Conservation (phyloP, 2,329 filamentous ascomycete genomes). For the Volutella citrinella region DNA sequence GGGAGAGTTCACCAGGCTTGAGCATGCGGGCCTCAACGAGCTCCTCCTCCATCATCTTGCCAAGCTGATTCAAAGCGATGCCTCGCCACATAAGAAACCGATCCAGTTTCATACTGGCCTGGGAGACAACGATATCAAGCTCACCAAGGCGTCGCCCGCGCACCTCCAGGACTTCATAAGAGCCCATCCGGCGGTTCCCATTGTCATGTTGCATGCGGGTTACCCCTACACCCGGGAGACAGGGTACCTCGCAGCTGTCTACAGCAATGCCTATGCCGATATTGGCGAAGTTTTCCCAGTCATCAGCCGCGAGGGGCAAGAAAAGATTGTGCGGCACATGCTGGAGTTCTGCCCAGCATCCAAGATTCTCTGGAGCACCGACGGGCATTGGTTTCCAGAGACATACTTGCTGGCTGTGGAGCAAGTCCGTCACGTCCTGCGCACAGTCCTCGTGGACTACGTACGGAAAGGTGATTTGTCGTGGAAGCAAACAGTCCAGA, state of each 20-base stretch:
- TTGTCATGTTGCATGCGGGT: slow-evolving; percentile 75
- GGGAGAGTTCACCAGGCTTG: slow-evolving; percentile 48
- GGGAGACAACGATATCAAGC: slow-evolving; percentile 73
- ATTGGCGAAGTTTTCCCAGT: slow-evolving; percentile 81
- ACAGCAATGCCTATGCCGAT: slow-evolving; percentile 78
- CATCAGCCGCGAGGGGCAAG: slow-evolving; percentile 73
- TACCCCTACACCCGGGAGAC: slow-evolving; percentile 80
- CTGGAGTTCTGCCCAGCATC: slow-evolving; percentile 72
- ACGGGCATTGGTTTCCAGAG: slow-evolving; percentile 77
- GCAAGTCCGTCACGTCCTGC: slow-evolving; percentile 69
- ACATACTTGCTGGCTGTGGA: slow-evolving; percentile 70
- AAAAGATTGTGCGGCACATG: slow-evolving; percentile 65
- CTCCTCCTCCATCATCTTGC: slow-evolving; percentile 65
- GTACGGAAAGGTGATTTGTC: slow-evolving; percentile 62
- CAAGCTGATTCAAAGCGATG: slow-evolving; percentile 49
- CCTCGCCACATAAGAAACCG: slow-evolving; percentile 57
- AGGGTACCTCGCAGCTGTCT: slow-evolving; percentile 74
- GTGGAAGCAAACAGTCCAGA: slow-evolving; percentile 57
- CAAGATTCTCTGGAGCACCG: slow-evolving; percentile 78
- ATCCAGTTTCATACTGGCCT: slow-evolving; percentile 83
- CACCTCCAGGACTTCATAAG: slow-evolving; percentile 73
- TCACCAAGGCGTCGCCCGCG: slow-evolving; percentile 69
- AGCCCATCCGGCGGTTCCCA: slow-evolving; percentile 64
- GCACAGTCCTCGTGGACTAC: slow-evolving; percentile 65
- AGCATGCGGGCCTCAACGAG: slow-evolving; percentile 65